phyloP scores from a whole-genome alignment of 139 green algal species.

The Chlamydomonas eustigma region DNA sequence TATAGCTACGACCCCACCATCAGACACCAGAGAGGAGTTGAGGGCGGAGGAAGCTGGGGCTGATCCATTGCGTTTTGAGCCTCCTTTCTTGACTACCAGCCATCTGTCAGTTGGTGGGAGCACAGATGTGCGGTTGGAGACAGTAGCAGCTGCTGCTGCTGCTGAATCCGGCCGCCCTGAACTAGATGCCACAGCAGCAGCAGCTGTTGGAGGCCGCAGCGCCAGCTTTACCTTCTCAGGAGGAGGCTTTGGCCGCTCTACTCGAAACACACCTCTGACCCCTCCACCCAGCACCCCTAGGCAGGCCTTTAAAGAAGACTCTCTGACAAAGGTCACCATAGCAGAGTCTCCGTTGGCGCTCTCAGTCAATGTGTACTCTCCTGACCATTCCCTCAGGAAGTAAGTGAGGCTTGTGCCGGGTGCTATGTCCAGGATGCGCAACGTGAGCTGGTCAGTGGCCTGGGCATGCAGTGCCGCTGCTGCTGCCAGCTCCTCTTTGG shows the following conservation, averaged over 20 bases:
- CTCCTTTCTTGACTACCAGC: conserved; percentile 10
- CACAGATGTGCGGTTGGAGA: not conserved
- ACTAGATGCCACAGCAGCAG: not conserved
- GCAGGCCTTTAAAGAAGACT: not conserved
- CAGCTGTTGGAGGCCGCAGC: not conserved
- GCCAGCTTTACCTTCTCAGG: not conserved
- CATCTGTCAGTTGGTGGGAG: not conserved
- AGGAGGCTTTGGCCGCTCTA: not conserved
- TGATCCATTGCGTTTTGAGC: not conserved
- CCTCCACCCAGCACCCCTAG: conserved; percentile 4
- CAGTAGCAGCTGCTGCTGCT: not conserved
- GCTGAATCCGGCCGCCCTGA: not conserved
- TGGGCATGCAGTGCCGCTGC: not conserved
- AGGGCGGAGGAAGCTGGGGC: not conserved
- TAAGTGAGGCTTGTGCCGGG: not conserved
- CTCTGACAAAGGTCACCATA: not conserved
- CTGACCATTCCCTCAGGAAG: conserved; percentile 9
- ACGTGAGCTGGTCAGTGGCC: not conserved
- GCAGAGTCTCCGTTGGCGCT: not conserved
- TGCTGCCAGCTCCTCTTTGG: not conserved
- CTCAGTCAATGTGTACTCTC: conserved; percentile 6
- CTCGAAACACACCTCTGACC: conserved; percentile 8
- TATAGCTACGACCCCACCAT: too few relatives aligned
- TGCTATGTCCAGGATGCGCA: conserved; percentile 6
- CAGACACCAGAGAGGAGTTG: too few relatives aligned